Evolutionary conservation across 495 filamentous ascomycete species (phyloP), one percentile per base, ranked within the genome.

Genomic region (Acidomyces sp.): DNA sequence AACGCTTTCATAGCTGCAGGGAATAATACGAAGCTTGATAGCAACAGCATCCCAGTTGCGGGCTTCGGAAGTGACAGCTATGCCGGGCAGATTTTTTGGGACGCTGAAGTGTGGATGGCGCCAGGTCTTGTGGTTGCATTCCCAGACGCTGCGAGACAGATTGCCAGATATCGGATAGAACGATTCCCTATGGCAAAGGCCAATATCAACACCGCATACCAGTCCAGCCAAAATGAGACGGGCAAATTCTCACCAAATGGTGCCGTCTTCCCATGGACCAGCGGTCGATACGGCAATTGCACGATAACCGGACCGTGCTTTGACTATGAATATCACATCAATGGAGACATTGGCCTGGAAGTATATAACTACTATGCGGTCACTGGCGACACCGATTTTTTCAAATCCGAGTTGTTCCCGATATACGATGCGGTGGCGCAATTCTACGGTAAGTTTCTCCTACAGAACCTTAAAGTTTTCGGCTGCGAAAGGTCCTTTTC

Each of bases 261-360:
- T 25, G 75, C 74, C 0, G 68, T 70, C 4, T 80, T 62, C 47
- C 67, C 75, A 4, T 80, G 75, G 75, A 78, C 72, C 0, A 74
- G 69, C 46, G 74, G 67, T n/a, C 61, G 75, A 0, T 74, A 62
- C 46, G 75, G 75, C 0, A 80, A 80, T 54, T 78, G 75, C 54
- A 80, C 75, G 0, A 73, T 64, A 0, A 75, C 71, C 19, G 75
- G 75, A 1, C 67, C 75, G n/a, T 78, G 75, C 57, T 77, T 72
- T 55, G 75, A 75, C 49, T 76, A 77, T 49, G 68, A 77, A 52
- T 76, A 77, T 46, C 75, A 79, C 37, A 42, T 79, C 37, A 86
- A 85, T 50, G 77, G 77, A 6, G 82, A 85, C 46, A 83, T 87
- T 55, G 75, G 75, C 0, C 61, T 80, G 17, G 59, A 67, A 28